These are phyloP conservation scores for Fusarium sp. DNA, from an alignment of 2,329 filamentous ascomycete genomes.

Conservation along the genomic window DNA sequence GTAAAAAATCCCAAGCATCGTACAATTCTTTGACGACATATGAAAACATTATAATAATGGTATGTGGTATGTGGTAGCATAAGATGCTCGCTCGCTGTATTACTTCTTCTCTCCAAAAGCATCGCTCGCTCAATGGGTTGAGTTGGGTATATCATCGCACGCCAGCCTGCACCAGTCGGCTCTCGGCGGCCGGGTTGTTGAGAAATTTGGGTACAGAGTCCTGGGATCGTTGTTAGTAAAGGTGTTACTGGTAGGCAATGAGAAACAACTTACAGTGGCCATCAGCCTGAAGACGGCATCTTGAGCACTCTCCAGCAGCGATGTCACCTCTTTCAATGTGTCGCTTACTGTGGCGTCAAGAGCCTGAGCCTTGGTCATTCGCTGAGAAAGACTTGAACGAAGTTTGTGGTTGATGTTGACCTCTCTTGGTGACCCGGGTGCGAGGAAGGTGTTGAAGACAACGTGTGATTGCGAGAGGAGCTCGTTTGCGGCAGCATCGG, in stretches of 20 bases:
- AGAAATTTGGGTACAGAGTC: slow-evolving; percentile 82
- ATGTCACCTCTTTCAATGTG: slow-evolving; percentile 89
- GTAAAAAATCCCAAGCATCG: background rate
- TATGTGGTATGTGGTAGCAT: slow-evolving; percentile 4
- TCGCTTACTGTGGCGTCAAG: slow-evolving; percentile 93
- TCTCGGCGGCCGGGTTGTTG: slow-evolving; percentile 64
- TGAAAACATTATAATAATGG: slow-evolving; percentile 30
- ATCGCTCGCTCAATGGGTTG: background rate
- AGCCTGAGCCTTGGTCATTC: slow-evolving; percentile 96
- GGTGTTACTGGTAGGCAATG: accelerated
- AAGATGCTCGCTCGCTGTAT: slow-evolving; percentile 25
- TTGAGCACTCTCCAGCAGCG: slow-evolving; percentile 92
- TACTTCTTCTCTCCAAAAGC: slow-evolving; percentile 6
- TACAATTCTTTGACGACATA: slow-evolving; percentile 17
- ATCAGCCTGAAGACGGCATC: slow-evolving; percentile 98
- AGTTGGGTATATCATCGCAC: slow-evolving; percentile 27
- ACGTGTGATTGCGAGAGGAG: slow-evolving; percentile 96
- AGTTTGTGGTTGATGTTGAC: slow-evolving; percentile 97
- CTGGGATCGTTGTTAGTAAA: slow-evolving; percentile 57
- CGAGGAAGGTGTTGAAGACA: slow-evolving; percentile 98
- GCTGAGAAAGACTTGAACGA: slow-evolving; percentile 90
- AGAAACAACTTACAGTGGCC: slow-evolving; percentile 84
- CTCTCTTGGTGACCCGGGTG: slow-evolving; percentile 95
- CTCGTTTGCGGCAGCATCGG: slow-evolving; percentile 88
- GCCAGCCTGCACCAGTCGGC: slow-evolving; percentile 38